Percentiles rank a stretch among this genome's conserved stretches.
Evolutionary conservation across 176 grass and related monocot species (phyloP).

Genomic region (Eleusine indica): DNA sequence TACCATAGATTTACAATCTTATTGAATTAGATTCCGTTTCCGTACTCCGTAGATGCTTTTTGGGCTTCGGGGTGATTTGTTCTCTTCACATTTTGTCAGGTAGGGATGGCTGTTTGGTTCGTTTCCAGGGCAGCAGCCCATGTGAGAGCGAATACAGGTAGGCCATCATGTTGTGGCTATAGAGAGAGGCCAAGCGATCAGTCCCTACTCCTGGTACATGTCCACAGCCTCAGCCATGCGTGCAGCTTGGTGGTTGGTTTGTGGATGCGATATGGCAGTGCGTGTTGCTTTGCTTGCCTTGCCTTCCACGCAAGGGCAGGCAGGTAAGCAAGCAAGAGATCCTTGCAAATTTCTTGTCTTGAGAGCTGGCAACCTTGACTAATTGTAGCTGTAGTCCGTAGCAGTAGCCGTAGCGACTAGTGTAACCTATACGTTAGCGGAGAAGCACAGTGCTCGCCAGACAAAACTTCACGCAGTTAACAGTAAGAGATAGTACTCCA

Average conservation of each 20-base stretch:
- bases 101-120: background rate
- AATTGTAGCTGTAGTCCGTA: background rate
- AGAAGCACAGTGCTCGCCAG: background rate
- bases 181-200: background rate
- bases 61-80: slow-evolving; percentile 12
- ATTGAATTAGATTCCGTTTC: slow-evolving; percentile 1
- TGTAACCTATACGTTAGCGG: background rate
- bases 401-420: too few relatives aligned
- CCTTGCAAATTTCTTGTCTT: slow-evolving; percentile 1
- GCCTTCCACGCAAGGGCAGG: slow-evolving; percentile 35
- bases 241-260: background rate
- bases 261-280: background rate
- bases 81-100: background rate
- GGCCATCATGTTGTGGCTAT: background rate
- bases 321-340: background rate
- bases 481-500: background rate
- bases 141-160: background rate
- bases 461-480: background rate
- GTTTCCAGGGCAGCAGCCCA: background rate
- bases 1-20: background rate
- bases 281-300: slow-evolving; percentile 13
- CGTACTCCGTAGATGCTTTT: background rate
- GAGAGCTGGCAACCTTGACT: background rate
- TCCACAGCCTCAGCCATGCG: background rate
- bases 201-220: background rate